A percentile compares a stretch with the other conserved stretches of the same genome.
Conservation (phyloP, 1,139 yeast genomes). For the Nakaseomyces nivariensis region DNA sequence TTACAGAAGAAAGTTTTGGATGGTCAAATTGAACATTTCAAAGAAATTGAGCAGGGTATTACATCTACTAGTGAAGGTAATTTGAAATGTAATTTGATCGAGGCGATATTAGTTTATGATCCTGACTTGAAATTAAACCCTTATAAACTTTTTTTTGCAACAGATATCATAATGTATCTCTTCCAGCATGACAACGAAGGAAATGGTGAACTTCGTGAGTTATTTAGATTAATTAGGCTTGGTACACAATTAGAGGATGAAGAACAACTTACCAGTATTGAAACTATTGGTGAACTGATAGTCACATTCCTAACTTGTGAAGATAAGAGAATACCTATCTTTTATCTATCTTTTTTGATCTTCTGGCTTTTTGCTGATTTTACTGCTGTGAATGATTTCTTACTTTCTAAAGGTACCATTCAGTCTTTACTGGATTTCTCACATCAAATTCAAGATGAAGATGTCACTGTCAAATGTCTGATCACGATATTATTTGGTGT, state of each 20-base stretch:
- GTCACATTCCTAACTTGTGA: slow-evolving; percentile 51
- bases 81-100: slow-evolving; percentile 42
- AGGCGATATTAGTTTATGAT: slow-evolving; percentile 67
- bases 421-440: slow-evolving; percentile 61
- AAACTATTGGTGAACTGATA: slow-evolving; percentile 69
- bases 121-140: slow-evolving; percentile 72
- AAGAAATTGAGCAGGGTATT: not conserved
- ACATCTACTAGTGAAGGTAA: not conserved
- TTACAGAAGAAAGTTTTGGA: slow-evolving; percentile 51
- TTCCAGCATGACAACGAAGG: slow-evolving; percentile 42
- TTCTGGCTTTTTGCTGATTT: slow-evolving; percentile 75
- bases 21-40: slow-evolving; percentile 42
- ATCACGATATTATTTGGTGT: slow-evolving; percentile 65
- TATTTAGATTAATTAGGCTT: slow-evolving; percentile 46
- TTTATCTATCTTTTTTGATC: slow-evolving; percentile 66
- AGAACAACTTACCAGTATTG: slow-evolving; percentile 65
- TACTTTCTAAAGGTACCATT: slow-evolving; percentile 55
- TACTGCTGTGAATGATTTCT: slow-evolving; percentile 64
- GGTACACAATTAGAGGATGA: slow-evolving; percentile 62
- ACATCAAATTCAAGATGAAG: slow-evolving; percentile 50
- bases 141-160: slow-evolving; percentile 78
- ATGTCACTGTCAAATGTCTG: slow-evolving; percentile 63
- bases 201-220: slow-evolving; percentile 27
- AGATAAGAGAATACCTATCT: slow-evolving; percentile 71
- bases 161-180: slow-evolving; percentile 52